Conservation (phyloP, 163 green algal genomes). For the Chlamydomonas reinhardtii region DNA sequence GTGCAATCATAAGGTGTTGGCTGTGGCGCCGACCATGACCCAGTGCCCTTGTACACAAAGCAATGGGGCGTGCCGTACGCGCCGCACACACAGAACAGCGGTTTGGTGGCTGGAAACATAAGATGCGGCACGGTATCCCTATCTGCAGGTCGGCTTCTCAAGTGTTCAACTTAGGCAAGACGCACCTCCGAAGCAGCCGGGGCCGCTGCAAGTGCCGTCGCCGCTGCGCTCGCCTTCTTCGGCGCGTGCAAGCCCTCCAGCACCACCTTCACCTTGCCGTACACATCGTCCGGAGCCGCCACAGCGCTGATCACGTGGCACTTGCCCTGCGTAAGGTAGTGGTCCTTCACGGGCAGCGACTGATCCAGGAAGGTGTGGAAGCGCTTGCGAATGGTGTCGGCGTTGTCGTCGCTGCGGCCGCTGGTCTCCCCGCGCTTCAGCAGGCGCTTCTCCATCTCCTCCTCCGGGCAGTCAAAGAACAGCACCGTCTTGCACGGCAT, state of each 20-base stretch:
- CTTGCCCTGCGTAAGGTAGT: slow-evolving; percentile 66
- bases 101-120: no score
- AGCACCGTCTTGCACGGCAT: slow-evolving; percentile 73
- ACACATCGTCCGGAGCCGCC: slow-evolving; percentile 60
- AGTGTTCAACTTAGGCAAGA: no score
- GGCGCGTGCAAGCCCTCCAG: slow-evolving; percentile 16
- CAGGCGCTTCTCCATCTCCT: slow-evolving; percentile 47
- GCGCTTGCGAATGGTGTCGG: slow-evolving; percentile 81
- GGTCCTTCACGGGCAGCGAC: slow-evolving; percentile 68
- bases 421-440: slow-evolving; percentile 68
- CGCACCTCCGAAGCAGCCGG: no score
- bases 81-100: no score
- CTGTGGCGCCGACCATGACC: no score
- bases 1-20: no score
- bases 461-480: slow-evolving; percentile 82
- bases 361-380: slow-evolving; percentile 73
- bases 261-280: slow-evolving; percentile 48
- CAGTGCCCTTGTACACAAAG: no score
- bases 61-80: no score
- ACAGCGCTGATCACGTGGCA: slow-evolving; percentile 61
- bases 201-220: no score
- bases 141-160: no score
- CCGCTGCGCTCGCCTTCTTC: no score
- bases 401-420: slow-evolving; percentile 81
- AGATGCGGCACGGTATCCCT: no score